Evolutionary conservation across 257 asterid genomes (phyloP), one percentile per base, ranked within the genome.

Genomic region (Nicotiana sylvestris): DNA sequence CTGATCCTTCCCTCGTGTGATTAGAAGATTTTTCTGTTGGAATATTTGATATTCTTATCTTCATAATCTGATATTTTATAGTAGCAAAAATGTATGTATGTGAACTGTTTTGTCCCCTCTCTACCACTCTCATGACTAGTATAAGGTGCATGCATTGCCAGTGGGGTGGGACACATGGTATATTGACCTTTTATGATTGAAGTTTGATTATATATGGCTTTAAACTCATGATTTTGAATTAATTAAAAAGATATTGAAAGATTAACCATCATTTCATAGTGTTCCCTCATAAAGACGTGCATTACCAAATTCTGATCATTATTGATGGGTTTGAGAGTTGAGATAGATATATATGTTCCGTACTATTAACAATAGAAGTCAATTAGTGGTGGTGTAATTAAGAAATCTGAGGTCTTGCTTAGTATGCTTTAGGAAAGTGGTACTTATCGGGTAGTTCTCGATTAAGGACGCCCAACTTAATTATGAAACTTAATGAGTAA

Each of bases 51-150:
- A 81, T 69, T 81, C 62, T 43, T 46, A 43, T 80, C 80, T 51
- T 76, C 9, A 51, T 27, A 51, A 16, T 72, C 9, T 74, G 6
- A 15, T 27, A 3, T 16, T 13, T 76, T 29, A 6, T 29, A 4
- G 17, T 29, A 4, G 17, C 33, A 8, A 80, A 43, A 46, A 80
- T 43, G 69, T 29, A n/a, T 17, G 65, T 30, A 62, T n/a, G 15
- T 84, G 86, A 72, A 60, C 69, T 80, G 84, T 55, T 70, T 60
- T 84, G 84, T 80, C 68, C 58, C 86, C 70, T 35, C 27, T 46
- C 84, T 70, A 68, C 83, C 49, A 30, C 37, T 43, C 43, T 21
- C 76, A 46, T 35, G 77, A 37, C 17, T 55, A 43, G 62, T 6
- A 57, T 25, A 81, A 46, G 43, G 51, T 43, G 1, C 51, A 27